Evolutionary conservation across 768 basidiomycete genomes (phyloP).

Genomic region (Hygrocybe punicea): DNA sequence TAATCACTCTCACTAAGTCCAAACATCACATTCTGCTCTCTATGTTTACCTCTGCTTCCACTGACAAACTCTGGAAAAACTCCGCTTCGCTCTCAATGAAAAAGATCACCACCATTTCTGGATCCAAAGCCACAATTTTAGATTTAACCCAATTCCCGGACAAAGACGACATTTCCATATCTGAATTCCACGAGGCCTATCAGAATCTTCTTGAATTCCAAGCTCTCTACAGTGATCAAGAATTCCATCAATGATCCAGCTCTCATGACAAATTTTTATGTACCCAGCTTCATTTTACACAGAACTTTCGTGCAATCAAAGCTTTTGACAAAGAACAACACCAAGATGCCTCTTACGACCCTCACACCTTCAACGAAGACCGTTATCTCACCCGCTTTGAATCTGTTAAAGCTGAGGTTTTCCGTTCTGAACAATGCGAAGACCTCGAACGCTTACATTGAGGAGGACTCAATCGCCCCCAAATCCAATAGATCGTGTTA

Average conservation of each 20-base stretch:
- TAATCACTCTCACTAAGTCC: slow-evolving; percentile 6
- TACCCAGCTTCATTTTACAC: slow-evolving; percentile 8
- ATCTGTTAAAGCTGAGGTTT: neutral
- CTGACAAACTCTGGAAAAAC: neutral
- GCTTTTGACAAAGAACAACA: slow-evolving; percentile 11
- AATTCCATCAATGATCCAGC: neutral
- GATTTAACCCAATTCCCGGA: slow-evolving; percentile 13
- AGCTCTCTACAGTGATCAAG: neutral
- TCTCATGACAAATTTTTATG: neutral
- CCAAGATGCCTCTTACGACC: neutral
- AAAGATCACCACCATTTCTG: neutral
- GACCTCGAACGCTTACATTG: slow-evolving; percentile 7
- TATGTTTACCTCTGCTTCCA: neutral
- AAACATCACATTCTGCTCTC: slow-evolving; percentile 5
- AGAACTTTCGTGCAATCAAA: slow-evolving; percentile 13
- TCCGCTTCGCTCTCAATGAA: neutral
- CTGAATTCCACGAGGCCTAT: slow-evolving; percentile 18
- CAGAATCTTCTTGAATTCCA: slow-evolving; percentile 7
- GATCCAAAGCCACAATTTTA: slow-evolving; percentile 5
- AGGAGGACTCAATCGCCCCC: slow-evolving; percentile 5
- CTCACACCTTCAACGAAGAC: neutral
- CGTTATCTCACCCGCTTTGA: neutral
- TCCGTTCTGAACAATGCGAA: too few species aligned
- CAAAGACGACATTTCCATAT: slow-evolving; percentile 9
- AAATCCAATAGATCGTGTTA: too few species aligned